Conservation (phyloP, 371 early-diverging fungal genomes). For the Mucor circinelloides region DNA sequence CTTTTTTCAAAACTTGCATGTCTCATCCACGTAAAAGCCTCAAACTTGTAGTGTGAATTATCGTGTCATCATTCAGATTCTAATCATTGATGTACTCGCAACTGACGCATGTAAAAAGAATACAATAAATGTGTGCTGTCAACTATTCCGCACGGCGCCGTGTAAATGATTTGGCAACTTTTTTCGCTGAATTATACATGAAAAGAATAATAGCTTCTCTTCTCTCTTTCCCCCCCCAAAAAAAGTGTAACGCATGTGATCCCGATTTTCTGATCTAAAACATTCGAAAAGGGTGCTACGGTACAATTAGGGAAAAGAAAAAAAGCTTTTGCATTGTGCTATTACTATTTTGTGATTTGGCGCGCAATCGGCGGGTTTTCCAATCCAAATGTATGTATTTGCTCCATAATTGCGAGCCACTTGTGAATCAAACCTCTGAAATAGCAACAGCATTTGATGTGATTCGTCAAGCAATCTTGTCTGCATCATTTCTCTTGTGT, state of each 20-base stretch:
- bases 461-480: not conserved
- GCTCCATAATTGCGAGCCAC: not conserved
- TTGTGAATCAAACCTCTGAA: not conserved
- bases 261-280: not conserved
- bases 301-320: not conserved
- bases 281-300: not conserved
- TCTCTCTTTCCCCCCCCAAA: not conserved
- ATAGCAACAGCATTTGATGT: not conserved
- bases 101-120: too few species aligned
- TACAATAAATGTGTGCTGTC: not conserved
- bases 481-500: not conserved
- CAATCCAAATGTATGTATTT: not conserved
- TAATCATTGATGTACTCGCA: too few species aligned
- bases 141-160: not conserved
- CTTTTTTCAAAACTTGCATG: too few species aligned
- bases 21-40: too few species aligned
- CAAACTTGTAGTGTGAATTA: too few species aligned
- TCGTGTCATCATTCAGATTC: too few species aligned
- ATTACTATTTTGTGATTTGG: not conserved
- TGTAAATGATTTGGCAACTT: not conserved
- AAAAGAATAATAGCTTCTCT: too few species aligned
- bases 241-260: conserved; percentile 2
- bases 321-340: not conserved
- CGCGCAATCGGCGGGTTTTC: not conserved
- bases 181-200: not conserved